Evolutionary conservation across 2,329 filamentous ascomycete species (phyloP), one percentile per base, ranked within the genome.

Genomic region (Hymenoscyphus albidus): DNA sequence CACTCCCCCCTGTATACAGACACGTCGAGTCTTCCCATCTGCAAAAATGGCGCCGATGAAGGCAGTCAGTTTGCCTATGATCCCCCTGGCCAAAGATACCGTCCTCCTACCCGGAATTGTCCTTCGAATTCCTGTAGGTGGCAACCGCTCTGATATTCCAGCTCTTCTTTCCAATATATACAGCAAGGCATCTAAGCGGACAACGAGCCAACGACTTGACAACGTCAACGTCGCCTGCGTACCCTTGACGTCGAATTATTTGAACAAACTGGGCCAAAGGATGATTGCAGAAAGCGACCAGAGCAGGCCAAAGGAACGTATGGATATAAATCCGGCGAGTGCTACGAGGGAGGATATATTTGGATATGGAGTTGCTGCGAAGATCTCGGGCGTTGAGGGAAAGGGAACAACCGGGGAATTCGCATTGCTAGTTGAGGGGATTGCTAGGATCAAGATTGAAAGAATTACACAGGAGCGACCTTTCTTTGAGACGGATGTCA

Each of bases 81-180:
- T 98, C 70, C 91, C 93, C 44, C 85, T 98, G 55, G 87, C 92
- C 62, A 88, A 89, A 74, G 90, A 89, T 69, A 85, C 87, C 67
- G 90, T 97, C 70, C 86, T 98, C 51, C 85, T 97, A 10, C 95
- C 95, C 3, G 92, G 93, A 67, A 87, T 93, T 64, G 88, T 93
- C 60, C 85, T 96, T 71, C 90, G 93, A 71, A 90, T 98, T 69
- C 88, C 92, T 62, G 89, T 97, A 61, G 87, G 89, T 51, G 88
- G 83, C 44, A 83, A 89, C 77, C 91, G 94, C 61, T 88, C 92
- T 70, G 95, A 98, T 77, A 89, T 98, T 70, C 89, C 92, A 62
- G 91, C 94, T 60, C 85, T 98, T 56, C 87, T 99, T 64, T 91
- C 93, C 22, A 88, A 89, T 71, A 86, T 97, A 66, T 94, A 96